Conservation (phyloP, 352 stramenopile species). For the Pythium apleroticum region DNA sequence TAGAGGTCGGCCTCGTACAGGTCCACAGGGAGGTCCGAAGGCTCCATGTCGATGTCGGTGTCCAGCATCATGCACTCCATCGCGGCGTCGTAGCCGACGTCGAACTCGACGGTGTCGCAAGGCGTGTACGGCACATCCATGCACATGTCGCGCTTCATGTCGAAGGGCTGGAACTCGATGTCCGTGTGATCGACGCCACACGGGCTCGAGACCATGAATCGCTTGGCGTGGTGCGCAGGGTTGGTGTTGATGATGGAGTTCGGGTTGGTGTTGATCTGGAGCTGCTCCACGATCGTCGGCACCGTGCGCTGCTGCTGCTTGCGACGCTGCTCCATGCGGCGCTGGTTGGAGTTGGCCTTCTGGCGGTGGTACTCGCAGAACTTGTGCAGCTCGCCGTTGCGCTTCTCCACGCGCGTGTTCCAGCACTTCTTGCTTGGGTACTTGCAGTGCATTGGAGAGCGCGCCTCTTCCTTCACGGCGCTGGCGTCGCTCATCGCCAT, state of each 20-base stretch:
- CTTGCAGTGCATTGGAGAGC: constrained; percentile 33
- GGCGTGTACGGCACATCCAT: constrained; percentile 50
- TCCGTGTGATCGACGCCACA: constrained; percentile 45
- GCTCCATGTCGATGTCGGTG: constrained; percentile 71
- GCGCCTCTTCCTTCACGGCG: constrained; percentile 13
- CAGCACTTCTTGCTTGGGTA: constrained; percentile 88
- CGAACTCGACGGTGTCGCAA: constrained; percentile 45
- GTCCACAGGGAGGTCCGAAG: constrained; percentile 69
- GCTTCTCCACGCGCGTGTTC: constrained; percentile 76
- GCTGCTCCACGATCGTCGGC: constrained; percentile 24
- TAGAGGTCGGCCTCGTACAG: constrained; percentile 79
- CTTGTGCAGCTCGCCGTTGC: constrained; percentile 83
- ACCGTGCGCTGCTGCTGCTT: constrained; percentile 47
- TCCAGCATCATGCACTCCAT: constrained; percentile 82
- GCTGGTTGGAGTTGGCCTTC: constrained; percentile 85
- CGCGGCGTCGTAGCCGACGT: constrained; percentile 66
- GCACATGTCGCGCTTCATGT: constrained; percentile 47
- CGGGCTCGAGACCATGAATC: constrained; percentile 36
- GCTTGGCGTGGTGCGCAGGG: constrained; percentile 22
- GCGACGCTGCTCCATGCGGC: constrained; percentile 77
- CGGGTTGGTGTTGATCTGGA: constrained; percentile 9
- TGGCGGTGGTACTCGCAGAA: constrained; percentile 86
- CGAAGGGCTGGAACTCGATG: constrained; percentile 30
- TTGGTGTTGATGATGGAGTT: constrained; percentile 22
- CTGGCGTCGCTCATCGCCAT: constrained; percentile 4